Base-by-base conservation (phyloP, 2,329 filamentous ascomycete species). In the Hypoxylon sp. region DNA sequence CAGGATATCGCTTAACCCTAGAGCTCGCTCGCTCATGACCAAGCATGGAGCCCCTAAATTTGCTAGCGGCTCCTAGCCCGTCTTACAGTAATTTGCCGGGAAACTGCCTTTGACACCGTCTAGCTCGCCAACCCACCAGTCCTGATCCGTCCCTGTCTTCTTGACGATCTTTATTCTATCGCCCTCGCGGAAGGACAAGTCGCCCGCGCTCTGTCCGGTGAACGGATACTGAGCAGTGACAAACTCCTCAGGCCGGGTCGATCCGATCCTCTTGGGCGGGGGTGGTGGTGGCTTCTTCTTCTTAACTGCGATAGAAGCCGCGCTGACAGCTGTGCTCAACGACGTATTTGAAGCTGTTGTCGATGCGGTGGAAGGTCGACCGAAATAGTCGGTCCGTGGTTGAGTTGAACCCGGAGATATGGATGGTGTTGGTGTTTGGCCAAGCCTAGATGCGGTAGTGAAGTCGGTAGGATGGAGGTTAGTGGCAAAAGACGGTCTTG, bases 71-170 rank as follows among this genome's bases (percentile, higher is more conserved):
- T n/a, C 7, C 59, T 61, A 74, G 16, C 58, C 60, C 5, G 67
- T 49, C 62, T 80, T 79, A 65, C 87, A 90, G 71, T 95, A 95
- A 70, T 95, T 95, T 5, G 90, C 90, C 1, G 90, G 90, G 67
- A 95, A 95, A 60, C 77, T 85, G 3, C 90, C 90, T 65, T 78
- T 80, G 17, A 76, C 69, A 0, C 90, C 90, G 29, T 77, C 76
- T 9, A 92, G 58, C 69, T 94, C 89, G 8, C 90, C 90, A 55
- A 90, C 82, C 90, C 90, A 95, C 90, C 90, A 95, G 67, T 94
- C 90, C 71, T 94, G 88, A 15, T 84, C 87, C 55, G 86, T 91
- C 5, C 83, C 81, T 2, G 90, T 94, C 74, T 88, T 90, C 74
- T 89, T 89, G 21, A 91, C 66, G 3, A 95, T 86, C 34, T 79